A percentile compares a stretch with the other conserved stretches of the same genome.
Evolutionary conservation across 257 asterid genomes (phyloP).

Genomic region (Verbena officinalis): DNA sequence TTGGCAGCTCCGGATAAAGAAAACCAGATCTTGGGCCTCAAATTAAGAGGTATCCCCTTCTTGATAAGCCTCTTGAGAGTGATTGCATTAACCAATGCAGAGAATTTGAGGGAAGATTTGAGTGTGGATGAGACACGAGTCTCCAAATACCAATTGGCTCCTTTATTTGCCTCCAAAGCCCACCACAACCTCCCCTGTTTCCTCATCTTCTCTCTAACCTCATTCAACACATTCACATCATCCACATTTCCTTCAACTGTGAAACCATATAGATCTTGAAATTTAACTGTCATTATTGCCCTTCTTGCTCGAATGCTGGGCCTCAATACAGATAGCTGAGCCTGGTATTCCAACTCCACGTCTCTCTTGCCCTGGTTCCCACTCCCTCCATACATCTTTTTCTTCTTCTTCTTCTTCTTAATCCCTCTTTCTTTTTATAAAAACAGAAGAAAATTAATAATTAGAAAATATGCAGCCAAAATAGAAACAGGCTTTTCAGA

Average conservation of each 20-base stretch:
- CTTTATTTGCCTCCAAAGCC: constrained; percentile 89
- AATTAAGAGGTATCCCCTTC: constrained; percentile 86
- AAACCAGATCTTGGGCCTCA: constrained; percentile 96
- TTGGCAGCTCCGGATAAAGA: constrained; percentile 93
- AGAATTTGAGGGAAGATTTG: constrained; percentile 67
- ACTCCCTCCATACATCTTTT: constrained; percentile 67
- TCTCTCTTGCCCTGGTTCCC: constrained; percentile 58
- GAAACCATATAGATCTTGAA: constrained; percentile 94
- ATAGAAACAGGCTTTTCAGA: neutral
- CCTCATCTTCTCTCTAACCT: constrained; percentile 94
- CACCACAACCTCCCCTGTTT: constrained; percentile 94
- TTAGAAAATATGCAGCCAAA: neutral
- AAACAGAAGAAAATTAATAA: no score
- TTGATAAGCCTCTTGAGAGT: constrained; percentile 89
- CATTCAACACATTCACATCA: constrained; percentile 96
- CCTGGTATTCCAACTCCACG: constrained; percentile 66
- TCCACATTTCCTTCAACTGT: constrained; percentile 97
- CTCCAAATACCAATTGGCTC: constrained; percentile 85
- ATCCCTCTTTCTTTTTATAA: no score
- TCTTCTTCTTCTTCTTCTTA: neutral
- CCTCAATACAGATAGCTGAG: constrained; percentile 70
- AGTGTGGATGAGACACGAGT: constrained; percentile 60
- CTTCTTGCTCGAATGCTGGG: constrained; percentile 92
- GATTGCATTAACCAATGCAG: constrained; percentile 79
- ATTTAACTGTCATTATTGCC: constrained; percentile 90